Base-by-base conservation (phyloP, 1,284 basidiomycete species). In the Irpex sp. region DNA sequence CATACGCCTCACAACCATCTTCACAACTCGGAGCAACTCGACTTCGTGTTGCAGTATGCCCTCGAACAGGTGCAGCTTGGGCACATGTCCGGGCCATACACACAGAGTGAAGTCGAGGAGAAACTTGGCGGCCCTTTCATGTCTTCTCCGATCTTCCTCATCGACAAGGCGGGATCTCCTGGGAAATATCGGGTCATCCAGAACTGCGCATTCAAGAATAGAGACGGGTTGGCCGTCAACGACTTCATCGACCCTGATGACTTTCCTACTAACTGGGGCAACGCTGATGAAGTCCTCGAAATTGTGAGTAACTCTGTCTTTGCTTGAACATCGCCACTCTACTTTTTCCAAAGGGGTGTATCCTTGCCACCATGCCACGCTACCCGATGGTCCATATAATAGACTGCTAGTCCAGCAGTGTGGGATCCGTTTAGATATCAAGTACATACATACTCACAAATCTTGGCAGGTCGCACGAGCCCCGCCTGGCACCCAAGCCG, bases 401-500 rank as follows among this genome's bases (percentile, higher is more conserved):
- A 49, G 18, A 19, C 48, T 49, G 47, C 9, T 49, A 9, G 14
- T 49, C 48, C 5, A 28, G 28, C 28, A 28, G 28, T 5, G 28
- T 28, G 28, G 23, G 23, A 23, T 23, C 47, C 18, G 19, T 49
- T 49, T 21, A 18, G 18, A 18, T 21, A 49, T 49, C 14, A 19
- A 9, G 14, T 9, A 49, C 18, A n/a, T 49, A n/a, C 48, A n/a
- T 19, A 12, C 18, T 19, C 18, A n/a, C 39, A 42, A 3, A n/a
- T 5, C 6, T 42, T 28, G 28, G 42, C 64, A 76, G 74, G 63
- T 77, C 1, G 67, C 72, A 2, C 53, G 47, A 1, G 72, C 74
- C 3, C 75, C 74, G 6, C 61, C 63, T 0, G 74, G 76, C 0
- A 61, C 72, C 0, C 71, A 75, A 58, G 75, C 72, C 0, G 71